A percentile compares a stretch with the other conserved stretches of the same genome.
These are phyloP conservation scores for Arthrobotrys entomopaga DNA, from an alignment of 2,329 filamentous ascomycete species.

Conservation along the genomic window DNA sequence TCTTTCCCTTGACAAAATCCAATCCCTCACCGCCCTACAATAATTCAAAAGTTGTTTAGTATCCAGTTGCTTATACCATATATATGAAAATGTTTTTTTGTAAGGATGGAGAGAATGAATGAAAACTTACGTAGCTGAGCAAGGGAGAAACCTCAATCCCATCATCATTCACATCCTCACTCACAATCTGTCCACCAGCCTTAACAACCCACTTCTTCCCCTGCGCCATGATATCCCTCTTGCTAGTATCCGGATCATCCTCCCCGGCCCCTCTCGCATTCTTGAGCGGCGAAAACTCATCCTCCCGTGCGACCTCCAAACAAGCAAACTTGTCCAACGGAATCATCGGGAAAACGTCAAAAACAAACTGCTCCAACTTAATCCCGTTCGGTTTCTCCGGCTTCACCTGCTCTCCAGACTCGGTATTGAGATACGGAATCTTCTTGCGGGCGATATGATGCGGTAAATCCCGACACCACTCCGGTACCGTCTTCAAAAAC, in stretches of 20 bases:
- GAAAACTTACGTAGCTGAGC: constrained; percentile 93
- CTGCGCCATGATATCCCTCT: constrained; percentile 86
- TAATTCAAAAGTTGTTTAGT: constrained; percentile 3
- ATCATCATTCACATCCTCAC: constrained; percentile 68
- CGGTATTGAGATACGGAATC: constrained; percentile 84
- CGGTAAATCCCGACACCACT: constrained; percentile 84
- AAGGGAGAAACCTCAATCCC: constrained; percentile 92
- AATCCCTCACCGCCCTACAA: constrained; percentile 72
- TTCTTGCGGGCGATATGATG: constrained; percentile 99
- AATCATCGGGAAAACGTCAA: constrained; percentile 94
- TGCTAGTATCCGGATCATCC: constrained; percentile 94
- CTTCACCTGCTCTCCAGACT: constrained; percentile 83
- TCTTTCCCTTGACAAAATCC: constrained; percentile 68
- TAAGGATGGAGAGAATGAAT: background rate
- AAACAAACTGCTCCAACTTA: constrained; percentile 99
- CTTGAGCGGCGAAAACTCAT: constrained; percentile 98
- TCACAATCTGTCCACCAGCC: constrained; percentile 79
- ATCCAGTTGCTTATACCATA: background rate
- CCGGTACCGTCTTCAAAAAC: constrained; percentile 89
- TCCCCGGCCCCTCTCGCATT: constrained; percentile 86
- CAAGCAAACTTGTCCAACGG: constrained; percentile 89
- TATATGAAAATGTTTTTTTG: no score
- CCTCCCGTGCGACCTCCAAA: constrained; percentile 94
- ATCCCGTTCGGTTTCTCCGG: constrained; percentile 95
- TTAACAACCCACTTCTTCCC: constrained; percentile 85